Conservation (phyloP, 352 stramenopile genomes). For the Phytophthora hybrid region DNA sequence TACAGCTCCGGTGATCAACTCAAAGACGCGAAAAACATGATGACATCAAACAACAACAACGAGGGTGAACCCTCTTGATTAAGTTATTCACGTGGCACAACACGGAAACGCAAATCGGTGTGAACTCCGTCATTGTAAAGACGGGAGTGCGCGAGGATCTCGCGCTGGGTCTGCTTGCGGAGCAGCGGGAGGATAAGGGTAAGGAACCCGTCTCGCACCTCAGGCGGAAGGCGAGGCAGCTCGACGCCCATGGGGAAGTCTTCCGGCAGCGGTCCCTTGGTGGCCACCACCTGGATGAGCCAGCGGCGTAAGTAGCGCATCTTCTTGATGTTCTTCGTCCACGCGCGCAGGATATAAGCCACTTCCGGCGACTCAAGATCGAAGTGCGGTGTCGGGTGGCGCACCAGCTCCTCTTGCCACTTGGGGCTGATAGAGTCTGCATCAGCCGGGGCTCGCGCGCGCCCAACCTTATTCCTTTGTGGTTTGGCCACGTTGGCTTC, state of each 20-base stretch:
- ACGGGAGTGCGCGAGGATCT: conserved; percentile 72
- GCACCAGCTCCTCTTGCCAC: conserved; percentile 75
- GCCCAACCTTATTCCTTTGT: conserved; percentile 1
- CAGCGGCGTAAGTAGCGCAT: conserved; percentile 74
- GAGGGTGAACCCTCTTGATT: conserved; percentile 12
- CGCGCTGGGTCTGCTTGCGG: conserved; percentile 66
- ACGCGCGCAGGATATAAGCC: conserved; percentile 69
- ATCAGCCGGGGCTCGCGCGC: conserved; percentile 28
- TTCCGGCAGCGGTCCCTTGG: conserved; percentile 43
- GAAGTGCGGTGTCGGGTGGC: conserved; percentile 79
- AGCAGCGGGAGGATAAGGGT: conserved; percentile 84
- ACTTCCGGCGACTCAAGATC: conserved; percentile 79
- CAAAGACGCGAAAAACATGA: conserved; percentile 1
- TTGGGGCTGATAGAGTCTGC: conserved; percentile 22
- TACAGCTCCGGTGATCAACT: conserved; percentile 50
- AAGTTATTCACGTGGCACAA: conserved; percentile 55
- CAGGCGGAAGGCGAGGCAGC: conserved; percentile 65
- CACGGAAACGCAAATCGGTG: conserved; percentile 75
- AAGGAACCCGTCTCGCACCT: conserved; percentile 83
- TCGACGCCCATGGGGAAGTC: conserved; percentile 77
- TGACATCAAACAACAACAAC: neutral
- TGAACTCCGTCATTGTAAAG: conserved; percentile 65
- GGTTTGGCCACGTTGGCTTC: conserved; percentile 23
- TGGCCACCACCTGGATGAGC: conserved; percentile 59
- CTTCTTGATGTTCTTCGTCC: conserved; percentile 76